Base-by-base conservation (phyloP, 257 asterid genomes). In the Nicotiana tomentosiformis region DNA sequence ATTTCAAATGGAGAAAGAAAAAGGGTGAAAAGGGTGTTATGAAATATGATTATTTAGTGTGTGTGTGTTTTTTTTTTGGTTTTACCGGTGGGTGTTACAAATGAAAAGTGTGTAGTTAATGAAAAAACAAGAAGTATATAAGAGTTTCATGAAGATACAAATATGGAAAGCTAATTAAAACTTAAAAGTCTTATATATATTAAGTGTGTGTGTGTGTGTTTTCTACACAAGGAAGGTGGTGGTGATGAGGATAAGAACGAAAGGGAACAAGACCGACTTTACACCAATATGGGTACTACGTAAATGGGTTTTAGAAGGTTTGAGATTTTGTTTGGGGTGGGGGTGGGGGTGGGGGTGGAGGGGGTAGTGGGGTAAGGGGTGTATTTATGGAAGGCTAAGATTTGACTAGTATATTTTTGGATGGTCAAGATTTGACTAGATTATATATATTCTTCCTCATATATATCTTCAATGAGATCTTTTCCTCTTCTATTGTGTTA, bases 41-140 rank as follows among this genome's bases (percentile, higher is more conserved):
- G 49, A 43, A 39, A 43, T 43, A 43, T 43, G 49, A 43, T 43
- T 35, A 35, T 43, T 43, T 43, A 43, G 3, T 43, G 49, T 43
- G 49, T 43, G 49, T 43, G 49, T 43, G 11, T 43, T 11, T 43
- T 10, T 39, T 2, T 37, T 37, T 55, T 10, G 60, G 65, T 58
- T 67, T 84, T 46, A 82, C 33, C 58, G 84, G 62, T 39, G 89
- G 82, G 90, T 85, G 81, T 86, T 74, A 77, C 82, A 89, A 86
- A 84, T 79, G 26, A 83, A 82, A 65, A 77, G 87, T 49, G 67
- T 84, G 83, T 83, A 80, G 39, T 80, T 85, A 86, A 82, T 88
- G 87, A 64, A 81, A 16, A 62, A 4, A 23, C 49, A 81, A 78
- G 49, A 74, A 74, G 15, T 64, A 66, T 32, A 55, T 43, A 82